Base-by-base conservation (phyloP, 257 asterid species). In the Salvia hispanica region DNA sequence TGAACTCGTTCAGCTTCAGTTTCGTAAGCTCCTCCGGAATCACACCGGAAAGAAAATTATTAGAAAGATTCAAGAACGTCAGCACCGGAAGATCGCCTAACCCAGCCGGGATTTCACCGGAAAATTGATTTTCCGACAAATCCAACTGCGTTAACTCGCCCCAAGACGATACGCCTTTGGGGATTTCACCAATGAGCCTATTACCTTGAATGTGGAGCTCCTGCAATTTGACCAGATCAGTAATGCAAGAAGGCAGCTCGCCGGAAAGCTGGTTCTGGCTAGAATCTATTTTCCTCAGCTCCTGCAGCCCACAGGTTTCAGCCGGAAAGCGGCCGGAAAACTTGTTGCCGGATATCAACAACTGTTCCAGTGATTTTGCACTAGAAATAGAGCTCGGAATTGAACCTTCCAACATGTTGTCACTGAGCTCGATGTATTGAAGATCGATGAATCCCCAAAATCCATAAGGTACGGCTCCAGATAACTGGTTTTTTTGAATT, bases 131-230 rank as follows among this genome's bases (percentile, higher is more conserved):
- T 44, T 69, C 69, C 9, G 98, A 90, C n/a, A 92, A 74, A 74
- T 88, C 85, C 76, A 92, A 46, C 64, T 83, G 88, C 4, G 89
- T 77, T 34, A 92, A 47, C 58, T 86, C 85, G 13, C 64, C 72
- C 88, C 88, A 83, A 42, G 74, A 60, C 34, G 76, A 58, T 25
- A 88, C 61, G 11, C 64, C 56, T 4, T 18, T 46, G 3, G 98
- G 96, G 70, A 92, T 83, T 67, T 74, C 82, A 4, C 98, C 97
- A 2, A 55, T 58, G 56, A 92, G 74, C 48, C 7, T 51, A 18
- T 92, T 92, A 15, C 84, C 86, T 33, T 86, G 86, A 73, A 74
- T 69, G 61, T 79, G 89, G 71, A 92, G 83, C 79, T 81, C 85
- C 56, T 80, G 84, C 36, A 92, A 70, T 18, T 72, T 75, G 7